A percentile compares a stretch with the other conserved stretches of the same genome.
Evolutionary conservation across 2,329 filamentous ascomycete species (phyloP).

Genomic region (Xenoacremonium recifei): DNA sequence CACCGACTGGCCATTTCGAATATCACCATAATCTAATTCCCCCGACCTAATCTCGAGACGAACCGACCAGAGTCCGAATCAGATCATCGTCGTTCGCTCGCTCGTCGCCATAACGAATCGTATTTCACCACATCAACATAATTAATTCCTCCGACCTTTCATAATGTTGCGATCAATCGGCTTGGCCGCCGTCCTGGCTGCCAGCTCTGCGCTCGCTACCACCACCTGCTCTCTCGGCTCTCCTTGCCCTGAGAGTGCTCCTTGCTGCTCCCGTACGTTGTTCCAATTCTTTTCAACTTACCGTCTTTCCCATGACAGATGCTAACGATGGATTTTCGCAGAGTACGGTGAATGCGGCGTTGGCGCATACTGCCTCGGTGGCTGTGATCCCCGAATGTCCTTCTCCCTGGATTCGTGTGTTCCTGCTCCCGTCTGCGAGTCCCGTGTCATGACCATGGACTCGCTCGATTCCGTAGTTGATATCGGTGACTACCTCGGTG

Average conservation of each 20-base stretch:
- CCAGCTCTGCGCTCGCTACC: conserved; percentile 28
- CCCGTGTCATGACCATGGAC: conserved; percentile 70
- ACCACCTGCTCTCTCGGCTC: conserved; percentile 45
- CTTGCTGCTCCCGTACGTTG: conserved; percentile 76
- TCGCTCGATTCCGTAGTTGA: conserved; percentile 65
- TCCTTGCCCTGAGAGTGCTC: conserved; percentile 70
- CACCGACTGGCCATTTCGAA: not conserved
- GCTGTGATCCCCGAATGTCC: conserved; percentile 87
- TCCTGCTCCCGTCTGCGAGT: conserved; percentile 78
- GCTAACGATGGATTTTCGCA: conserved; percentile 50
- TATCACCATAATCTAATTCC: not conserved
- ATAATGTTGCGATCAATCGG: conserved; percentile 33
- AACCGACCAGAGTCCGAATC: too few relatives aligned
- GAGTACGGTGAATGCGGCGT: conserved; percentile 84
- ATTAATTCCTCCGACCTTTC: too few relatives aligned
- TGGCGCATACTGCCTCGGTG: conserved; percentile 92
- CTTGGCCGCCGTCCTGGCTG: conserved; percentile 31
- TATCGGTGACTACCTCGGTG: conserved; percentile 83
- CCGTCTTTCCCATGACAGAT: conserved; percentile 1
- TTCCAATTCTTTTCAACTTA: conserved; percentile 37
- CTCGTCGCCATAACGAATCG: too few relatives aligned
- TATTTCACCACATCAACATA: too few relatives aligned
- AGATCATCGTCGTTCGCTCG: too few relatives aligned
- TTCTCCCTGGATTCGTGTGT: conserved; percentile 81
- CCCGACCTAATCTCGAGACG: too few relatives aligned